phyloP scores from a whole-genome alignment of 2,329 filamentous ascomycete species.

The Ophiocordyceps camponoti-saundersi region DNA sequence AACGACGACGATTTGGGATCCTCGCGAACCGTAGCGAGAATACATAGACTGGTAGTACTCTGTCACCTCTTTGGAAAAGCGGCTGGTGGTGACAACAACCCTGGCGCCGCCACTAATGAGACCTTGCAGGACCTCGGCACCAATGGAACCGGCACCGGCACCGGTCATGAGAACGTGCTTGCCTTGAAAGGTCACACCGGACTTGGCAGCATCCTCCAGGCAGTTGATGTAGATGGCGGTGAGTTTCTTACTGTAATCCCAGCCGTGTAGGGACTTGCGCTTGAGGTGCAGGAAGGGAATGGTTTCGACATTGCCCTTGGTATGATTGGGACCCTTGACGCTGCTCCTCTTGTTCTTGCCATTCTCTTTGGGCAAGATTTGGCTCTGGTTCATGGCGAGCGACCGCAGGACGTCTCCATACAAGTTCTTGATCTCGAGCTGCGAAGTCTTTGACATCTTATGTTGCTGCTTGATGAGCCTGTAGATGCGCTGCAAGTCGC shows the following conservation, averaged over 20 bases:
- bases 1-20: conserved; percentile 92
- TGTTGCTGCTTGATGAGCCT: conserved; percentile 98
- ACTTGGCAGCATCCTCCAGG: conserved; percentile 71
- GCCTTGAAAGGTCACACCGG: conserved; percentile 79
- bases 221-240: conserved; percentile 87
- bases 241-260: conserved; percentile 99
- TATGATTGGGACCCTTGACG: conserved; percentile 34
- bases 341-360: conserved; percentile 43
- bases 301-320: conserved; percentile 88
- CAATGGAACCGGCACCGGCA: conserved; percentile 92
- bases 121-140: conserved; percentile 89
- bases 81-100: conserved; percentile 89
- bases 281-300: conserved; percentile 96
- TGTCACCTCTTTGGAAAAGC: conserved; percentile 92
- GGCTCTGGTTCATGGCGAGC: conserved; percentile 92
- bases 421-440: conserved; percentile 87
- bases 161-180: conserved; percentile 98
- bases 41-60: conserved; percentile 99
- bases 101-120: conserved; percentile 93
- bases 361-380: conserved; percentile 83
- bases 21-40: conserved; percentile 77
- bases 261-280: conserved; percentile 81
- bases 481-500: conserved; percentile 86
- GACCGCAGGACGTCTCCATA: conserved; percentile 92
- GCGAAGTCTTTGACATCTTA: conserved; percentile 89